Evolutionary conservation across 805 yeast genomes (phyloP), one percentile per base, ranked within the genome.

Genomic region (Komagataella ulmi): DNA sequence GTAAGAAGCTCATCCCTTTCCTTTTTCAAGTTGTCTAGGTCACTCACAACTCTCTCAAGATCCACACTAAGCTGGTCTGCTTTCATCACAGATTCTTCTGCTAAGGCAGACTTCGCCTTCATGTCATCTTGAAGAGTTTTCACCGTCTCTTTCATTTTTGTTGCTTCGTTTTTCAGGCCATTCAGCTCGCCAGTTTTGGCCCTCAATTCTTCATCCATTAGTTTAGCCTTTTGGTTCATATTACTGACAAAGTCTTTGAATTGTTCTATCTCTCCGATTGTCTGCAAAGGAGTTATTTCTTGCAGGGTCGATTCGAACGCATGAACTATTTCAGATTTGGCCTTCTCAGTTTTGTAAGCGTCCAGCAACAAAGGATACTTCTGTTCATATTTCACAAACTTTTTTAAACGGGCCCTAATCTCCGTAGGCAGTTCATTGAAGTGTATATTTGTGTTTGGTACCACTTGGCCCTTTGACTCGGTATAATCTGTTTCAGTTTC

Each of bases 331-430:
- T 77, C 82, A 1, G 75, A 69, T 58, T 82, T 85, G 49, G 75
- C 71, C 67, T 85, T 88, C 63, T 90, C 97, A 1, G 74, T 69
- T 61, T 88, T 86, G 68, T 88, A 93, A 0, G 98, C 97, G 47
- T 84, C 84, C 50, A 89, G 73, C 14, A 91, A 70, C 46, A 80
- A 69, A 0, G 99, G 99, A 62, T 93, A 91, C 64, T 88, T 89
- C 50, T 84, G 85, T 64, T 91, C 98, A 64, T 90, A 91, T 63
- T 88, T 89, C 52, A 75, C 79, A 60, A 85, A 87, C 68, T 88
- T 90, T 52, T 75, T 75, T 64, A 89, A 65, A 59, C 83, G 85
- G 5, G 80, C 66, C 54, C 76, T 75, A 17, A 88, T 66, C 3
- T 76, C 79, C 2, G 76, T 74, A 0, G 88, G 79, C 40, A 85